Conservation (phyloP, 2,329 filamentous ascomycete genomes). For the Fusarium palustre region DNA sequence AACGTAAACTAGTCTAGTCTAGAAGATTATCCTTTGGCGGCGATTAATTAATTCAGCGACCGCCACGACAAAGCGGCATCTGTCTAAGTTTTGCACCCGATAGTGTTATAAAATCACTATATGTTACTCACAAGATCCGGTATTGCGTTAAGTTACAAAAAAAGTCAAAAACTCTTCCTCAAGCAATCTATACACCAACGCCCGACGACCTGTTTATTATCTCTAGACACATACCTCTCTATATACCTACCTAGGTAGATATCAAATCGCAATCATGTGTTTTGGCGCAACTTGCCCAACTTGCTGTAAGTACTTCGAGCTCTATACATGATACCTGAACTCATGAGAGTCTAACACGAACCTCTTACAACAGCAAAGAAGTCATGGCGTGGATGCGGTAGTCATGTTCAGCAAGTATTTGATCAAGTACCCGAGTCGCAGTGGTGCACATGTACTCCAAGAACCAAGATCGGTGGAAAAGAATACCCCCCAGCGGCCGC, state of each 20-base stretch:
- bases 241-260: too few relatives aligned
- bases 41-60: slow-evolving; percentile 23
- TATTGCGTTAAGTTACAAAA: not conserved
- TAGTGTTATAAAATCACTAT: not conserved
- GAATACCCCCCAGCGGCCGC: slow-evolving; percentile 60
- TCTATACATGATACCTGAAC: too few relatives aligned
- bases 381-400: slow-evolving; percentile 63
- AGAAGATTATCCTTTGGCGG: not conserved
- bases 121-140: not conserved
- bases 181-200: not conserved
- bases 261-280: slow-evolving; percentile 52
- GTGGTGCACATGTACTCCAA: slow-evolving; percentile 62
- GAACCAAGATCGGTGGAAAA: slow-evolving; percentile 58
- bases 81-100: not conserved
- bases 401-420: slow-evolving; percentile 60
- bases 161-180: not conserved
- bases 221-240: too few relatives aligned
- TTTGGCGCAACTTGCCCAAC: slow-evolving; percentile 55
- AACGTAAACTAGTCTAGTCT: too few relatives aligned
- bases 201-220: not conserved
- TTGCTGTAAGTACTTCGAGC: slow-evolving; percentile 53
- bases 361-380: slow-evolving; percentile 54
- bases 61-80: not conserved
- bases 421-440: slow-evolving; percentile 57
- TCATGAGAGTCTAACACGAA: not conserved